These are phyloP conservation scores for Lathyrus sativus DNA, from an alignment of 306 rosid genomes.

Conservation along the genomic window DNA sequence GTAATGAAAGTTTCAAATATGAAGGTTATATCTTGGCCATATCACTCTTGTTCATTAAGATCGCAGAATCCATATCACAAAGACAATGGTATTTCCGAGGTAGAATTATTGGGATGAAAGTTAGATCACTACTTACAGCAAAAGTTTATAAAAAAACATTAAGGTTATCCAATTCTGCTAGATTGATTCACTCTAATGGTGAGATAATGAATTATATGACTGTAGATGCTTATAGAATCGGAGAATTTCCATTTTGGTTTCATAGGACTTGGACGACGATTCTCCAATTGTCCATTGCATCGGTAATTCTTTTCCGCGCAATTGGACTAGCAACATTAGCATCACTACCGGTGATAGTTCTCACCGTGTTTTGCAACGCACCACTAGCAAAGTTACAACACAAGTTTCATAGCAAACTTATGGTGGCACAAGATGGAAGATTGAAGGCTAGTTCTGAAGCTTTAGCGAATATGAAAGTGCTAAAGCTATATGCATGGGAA, in stretches of 20 bases:
- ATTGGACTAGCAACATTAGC: not conserved
- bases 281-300: conserved; percentile 5
- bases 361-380: not conserved
- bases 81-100: not conserved
- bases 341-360: not conserved
- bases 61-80: not conserved
- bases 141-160: not conserved
- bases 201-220: conserved; percentile 7
- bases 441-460: conserved; percentile 7
- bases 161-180: not conserved
- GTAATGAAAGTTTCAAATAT: conserved; percentile 10
- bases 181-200: conserved; percentile 5
- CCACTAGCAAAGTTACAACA: conserved; percentile 10
- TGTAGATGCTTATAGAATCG: not conserved
- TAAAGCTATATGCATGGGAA: conserved; percentile 10
- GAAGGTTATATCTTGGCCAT: not conserved
- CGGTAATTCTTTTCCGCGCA: not conserved
- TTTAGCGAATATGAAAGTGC: conserved; percentile 11
- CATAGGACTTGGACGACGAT: not conserved
- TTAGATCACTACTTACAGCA: conserved; percentile 5
- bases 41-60: not conserved
- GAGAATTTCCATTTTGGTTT: conserved; percentile 17
- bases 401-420: conserved; percentile 6
- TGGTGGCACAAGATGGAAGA: conserved; percentile 14
- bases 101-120: conserved; percentile 8